phyloP scores from a whole-genome alignment of 768 basidiomycete species.

The Suillus luteus region DNA sequence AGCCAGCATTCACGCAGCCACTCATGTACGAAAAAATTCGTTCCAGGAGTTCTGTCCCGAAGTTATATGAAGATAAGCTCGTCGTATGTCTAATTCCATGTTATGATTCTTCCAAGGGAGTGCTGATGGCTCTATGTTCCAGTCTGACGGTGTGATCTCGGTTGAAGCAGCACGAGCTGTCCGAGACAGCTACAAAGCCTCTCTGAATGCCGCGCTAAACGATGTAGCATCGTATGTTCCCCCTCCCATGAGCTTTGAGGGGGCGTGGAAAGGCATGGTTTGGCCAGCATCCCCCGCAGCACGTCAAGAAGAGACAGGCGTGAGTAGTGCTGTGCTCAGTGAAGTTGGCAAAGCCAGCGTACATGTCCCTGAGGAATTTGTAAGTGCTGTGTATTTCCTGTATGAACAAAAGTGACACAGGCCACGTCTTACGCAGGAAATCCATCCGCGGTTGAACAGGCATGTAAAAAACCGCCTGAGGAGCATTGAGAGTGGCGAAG shows the following conservation, averaged over 20 bases:
- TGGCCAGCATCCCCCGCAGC: constrained; percentile 65
- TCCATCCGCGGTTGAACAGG: constrained; percentile 75
- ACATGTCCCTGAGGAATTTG: constrained; percentile 57
- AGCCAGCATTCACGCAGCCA: constrained; percentile 85
- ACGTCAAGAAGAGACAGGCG: constrained; percentile 67
- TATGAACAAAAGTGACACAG: not conserved
- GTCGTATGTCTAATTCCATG: constrained; percentile 47
- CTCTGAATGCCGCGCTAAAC: constrained; percentile 64
- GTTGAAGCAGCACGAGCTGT: constrained; percentile 48
- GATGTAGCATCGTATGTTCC: constrained; percentile 51
- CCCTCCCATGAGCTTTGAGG: constrained; percentile 55
- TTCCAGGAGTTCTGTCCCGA: constrained; percentile 72
- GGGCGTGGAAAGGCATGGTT: constrained; percentile 61
- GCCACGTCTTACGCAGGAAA: constrained; percentile 49
- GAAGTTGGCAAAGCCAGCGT: constrained; percentile 73
- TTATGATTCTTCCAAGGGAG: not conserved
- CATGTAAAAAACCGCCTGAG: constrained; percentile 79
- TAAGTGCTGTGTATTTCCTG: constrained; percentile 38
- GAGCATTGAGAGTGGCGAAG: constrained; percentile 65
- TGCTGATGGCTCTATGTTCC: not conserved
- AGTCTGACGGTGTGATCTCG: constrained; percentile 45
- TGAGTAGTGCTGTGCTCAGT: constrained; percentile 50
- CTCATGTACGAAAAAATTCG: constrained; percentile 90
- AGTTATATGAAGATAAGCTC: constrained; percentile 79
- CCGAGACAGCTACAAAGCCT: constrained; percentile 58